Evolutionary conservation across 305 asterid species (phyloP).

Genomic region (Solanum hybrid): DNA sequence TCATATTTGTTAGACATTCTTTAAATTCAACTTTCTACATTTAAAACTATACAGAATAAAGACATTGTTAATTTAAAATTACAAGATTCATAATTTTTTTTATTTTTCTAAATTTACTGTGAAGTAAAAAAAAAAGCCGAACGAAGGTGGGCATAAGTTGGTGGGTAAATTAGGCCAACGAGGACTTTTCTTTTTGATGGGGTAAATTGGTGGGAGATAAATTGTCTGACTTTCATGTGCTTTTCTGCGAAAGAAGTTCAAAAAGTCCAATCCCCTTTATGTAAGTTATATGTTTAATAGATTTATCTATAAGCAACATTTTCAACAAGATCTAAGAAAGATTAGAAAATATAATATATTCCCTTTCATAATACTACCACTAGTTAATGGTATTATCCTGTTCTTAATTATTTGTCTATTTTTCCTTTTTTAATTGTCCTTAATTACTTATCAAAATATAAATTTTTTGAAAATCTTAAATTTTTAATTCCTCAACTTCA

Average conservation of each 20-base stretch:
- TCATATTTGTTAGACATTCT: too few relatives aligned
- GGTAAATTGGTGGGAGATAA: background rate
- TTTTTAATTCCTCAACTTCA: too few relatives aligned
- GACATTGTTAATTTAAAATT: too few relatives aligned
- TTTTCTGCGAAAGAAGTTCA: background rate
- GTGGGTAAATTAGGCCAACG: background rate
- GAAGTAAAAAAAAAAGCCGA: background rate
- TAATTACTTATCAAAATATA: too few relatives aligned
- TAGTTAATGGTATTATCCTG: too few relatives aligned
- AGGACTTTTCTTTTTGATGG: background rate
- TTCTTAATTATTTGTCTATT: too few relatives aligned
- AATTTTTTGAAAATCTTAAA: too few relatives aligned
- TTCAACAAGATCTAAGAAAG: background rate
- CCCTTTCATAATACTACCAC: background rate
- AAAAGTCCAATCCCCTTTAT: background rate
- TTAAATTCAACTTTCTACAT: too few relatives aligned
- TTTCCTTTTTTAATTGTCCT: too few relatives aligned
- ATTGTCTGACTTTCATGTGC: background rate
- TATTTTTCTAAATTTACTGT: too few relatives aligned
- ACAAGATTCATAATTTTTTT: too few relatives aligned
- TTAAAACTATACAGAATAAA: too few relatives aligned
- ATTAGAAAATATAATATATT: background rate
- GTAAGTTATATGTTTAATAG: background rate
- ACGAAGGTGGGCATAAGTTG: background rate
- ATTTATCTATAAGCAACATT: background rate